Conservation (phyloP, 352 stramenopile genomes). For the Phytophthora nicotianae region DNA sequence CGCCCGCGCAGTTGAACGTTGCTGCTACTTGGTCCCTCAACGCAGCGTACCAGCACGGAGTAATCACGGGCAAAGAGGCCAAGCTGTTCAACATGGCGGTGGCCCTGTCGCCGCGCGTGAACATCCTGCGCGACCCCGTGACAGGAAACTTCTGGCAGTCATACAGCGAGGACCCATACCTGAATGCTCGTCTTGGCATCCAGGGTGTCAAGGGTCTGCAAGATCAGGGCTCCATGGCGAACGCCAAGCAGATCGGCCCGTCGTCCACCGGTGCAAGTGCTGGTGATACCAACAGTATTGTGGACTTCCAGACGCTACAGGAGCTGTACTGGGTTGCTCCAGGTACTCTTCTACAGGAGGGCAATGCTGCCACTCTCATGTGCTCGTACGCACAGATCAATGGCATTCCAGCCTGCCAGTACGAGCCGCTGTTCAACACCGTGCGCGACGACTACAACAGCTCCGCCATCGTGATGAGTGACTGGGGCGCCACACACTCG, state of each 20-base stretch:
- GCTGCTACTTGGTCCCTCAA: constrained; percentile 35
- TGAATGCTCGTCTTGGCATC: constrained; percentile 35
- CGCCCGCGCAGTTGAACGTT: constrained; percentile 36
- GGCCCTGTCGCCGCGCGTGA: constrained; percentile 32
- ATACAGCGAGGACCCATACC: constrained; percentile 40
- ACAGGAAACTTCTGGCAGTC: constrained; percentile 41
- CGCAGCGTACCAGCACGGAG: constrained; percentile 36
- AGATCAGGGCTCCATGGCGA: constrained; percentile 36
- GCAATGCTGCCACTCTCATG: constrained; percentile 40
- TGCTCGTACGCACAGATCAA: constrained; percentile 42
- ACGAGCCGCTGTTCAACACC: constrained; percentile 38
- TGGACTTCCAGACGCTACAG: constrained; percentile 35
- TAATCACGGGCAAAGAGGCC: constrained; percentile 37
- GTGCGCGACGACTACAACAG: constrained; percentile 41
- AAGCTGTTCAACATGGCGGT: constrained; percentile 42
- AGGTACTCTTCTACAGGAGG: constrained; percentile 35
- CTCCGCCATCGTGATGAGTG: constrained; percentile 37
- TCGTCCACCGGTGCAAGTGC: constrained; percentile 31
- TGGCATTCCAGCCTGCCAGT: constrained; percentile 34
- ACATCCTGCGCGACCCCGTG: constrained; percentile 36
- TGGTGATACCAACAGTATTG: constrained; percentile 29
- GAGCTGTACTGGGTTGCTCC: constrained; percentile 38
- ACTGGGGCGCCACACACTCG: constrained; percentile 37
- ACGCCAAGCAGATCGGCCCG: constrained; percentile 40
- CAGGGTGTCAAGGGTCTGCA: constrained; percentile 32